These are phyloP conservation scores for Schizochytrium sp. DNA, from an alignment of 108 stramenopile species.

Conservation along the genomic window DNA sequence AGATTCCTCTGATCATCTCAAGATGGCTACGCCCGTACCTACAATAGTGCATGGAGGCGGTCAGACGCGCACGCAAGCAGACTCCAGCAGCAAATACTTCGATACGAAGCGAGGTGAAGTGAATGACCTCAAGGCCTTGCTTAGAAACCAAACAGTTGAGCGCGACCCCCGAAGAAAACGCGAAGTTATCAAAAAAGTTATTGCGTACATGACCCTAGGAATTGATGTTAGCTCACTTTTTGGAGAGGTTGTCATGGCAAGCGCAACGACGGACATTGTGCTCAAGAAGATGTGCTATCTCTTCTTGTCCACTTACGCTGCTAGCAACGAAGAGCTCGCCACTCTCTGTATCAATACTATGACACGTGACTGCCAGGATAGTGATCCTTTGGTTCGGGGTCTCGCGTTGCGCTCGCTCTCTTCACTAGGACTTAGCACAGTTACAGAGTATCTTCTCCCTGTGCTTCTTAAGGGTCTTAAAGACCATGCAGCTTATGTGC, in stretches of 20 bases:
- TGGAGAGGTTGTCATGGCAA: constrained; percentile 97
- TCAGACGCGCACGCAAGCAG: background rate
- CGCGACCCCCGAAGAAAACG: constrained; percentile 91
- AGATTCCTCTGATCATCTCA: background rate
- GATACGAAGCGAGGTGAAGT: constrained; percentile 95
- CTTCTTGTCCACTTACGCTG: constrained; percentile 96
- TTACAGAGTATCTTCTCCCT: constrained; percentile 95
- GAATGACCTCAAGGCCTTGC: constrained; percentile 89
- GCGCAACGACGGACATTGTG: constrained; percentile 93
- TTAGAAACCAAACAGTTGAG: constrained; percentile 90
- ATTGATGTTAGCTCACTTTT: constrained; percentile 99
- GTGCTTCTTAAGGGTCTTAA: constrained; percentile 82
- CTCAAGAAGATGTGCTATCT: constrained; percentile 99
- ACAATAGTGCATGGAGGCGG: background rate
- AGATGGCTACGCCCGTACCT: constrained; percentile 21
- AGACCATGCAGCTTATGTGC: constrained; percentile 95
- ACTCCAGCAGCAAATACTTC: constrained; percentile 80
- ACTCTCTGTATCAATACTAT: constrained; percentile 99
- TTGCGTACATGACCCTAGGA: constrained; percentile 99
- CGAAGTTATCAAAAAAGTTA: constrained; percentile 99
- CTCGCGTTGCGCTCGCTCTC: constrained; percentile 94
- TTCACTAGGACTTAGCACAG: constrained; percentile 88
- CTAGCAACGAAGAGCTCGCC: constrained; percentile 94
- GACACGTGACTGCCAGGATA: constrained; percentile 91
- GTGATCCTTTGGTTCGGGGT: constrained; percentile 99